Base-by-base conservation (phyloP, 2,329 filamentous ascomycete genomes). In the Massarina eburnea region DNA sequence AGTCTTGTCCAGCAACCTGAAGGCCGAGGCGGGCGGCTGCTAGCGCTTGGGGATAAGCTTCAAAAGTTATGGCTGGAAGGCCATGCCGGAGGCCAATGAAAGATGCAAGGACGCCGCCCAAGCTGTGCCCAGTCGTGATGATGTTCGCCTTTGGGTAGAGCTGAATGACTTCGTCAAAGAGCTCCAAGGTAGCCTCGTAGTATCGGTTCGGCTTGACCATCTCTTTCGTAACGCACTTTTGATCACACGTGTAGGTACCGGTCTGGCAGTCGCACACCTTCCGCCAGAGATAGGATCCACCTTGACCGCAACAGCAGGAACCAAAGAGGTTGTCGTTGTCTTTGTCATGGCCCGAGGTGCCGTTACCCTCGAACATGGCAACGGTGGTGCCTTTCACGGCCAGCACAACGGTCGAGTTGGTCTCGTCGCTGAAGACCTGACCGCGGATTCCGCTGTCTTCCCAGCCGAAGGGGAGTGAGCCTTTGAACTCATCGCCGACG, bases 321-420 rank as follows among this genome's bases (percentile, higher is more conserved):
- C 65, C 66, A 37, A 64, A 67, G 1, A 69, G 48, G 19, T 69
- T 69, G 51, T 69, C 66, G 39, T 69, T 69, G 8, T 68, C 66
- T 39, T 69, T 69, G 43, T 69, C 66, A 34, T 62, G 59, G 2
- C 59, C 59, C 3, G 64, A 67, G 1, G 66, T 69, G 7, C 66
- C 66, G 24, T 68, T 66, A 14, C 65, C 63, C 39, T 67, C 66
- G 37, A 67, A 69, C 57, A 69, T 61, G 33, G 65, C 58, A 5
- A 68, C 60, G 8, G 62, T 64, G 14, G 66, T 69, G 30, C 66
- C 66, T 45, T 69, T 69, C 20, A 69, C 55, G 10, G 64, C 49
- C 4, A 69, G 50, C 12, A 69, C 58, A 21, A 69, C 58, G 14
- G 66, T 67, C 2, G 54, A 58, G 46, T 69, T 69, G 1, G 52